A percentile compares a stretch with the other conserved stretches of the same genome.
Conservation (phyloP, 192 early-diverging fungal species). For the Mortierella claussenii region DNA sequence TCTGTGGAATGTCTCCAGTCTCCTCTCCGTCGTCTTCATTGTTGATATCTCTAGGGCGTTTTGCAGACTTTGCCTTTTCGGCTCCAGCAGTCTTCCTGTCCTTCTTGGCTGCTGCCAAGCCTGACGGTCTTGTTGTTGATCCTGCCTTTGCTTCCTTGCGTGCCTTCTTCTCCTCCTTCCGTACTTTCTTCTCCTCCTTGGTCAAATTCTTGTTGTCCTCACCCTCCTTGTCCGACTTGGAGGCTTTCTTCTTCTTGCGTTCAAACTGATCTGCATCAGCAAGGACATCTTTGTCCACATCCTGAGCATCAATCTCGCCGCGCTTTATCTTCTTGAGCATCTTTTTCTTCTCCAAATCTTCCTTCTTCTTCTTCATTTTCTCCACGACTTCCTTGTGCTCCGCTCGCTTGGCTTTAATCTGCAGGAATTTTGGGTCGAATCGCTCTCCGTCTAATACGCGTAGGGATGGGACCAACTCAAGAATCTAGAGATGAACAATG, state of each 20-base stretch:
- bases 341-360: conserved; percentile 61
- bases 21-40: neutral
- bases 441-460: conserved; percentile 79
- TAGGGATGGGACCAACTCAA: conserved; percentile 68
- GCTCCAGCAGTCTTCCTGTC: conserved; percentile 8
- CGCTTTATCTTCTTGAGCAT: conserved; percentile 41
- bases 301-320: conserved; percentile 37
- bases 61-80: conserved; percentile 8
- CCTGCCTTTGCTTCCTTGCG: conserved; percentile 25
- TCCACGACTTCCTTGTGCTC: conserved; percentile 55
- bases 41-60: conserved; percentile 15
- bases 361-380: conserved; percentile 60
- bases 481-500: conserved; percentile 50
- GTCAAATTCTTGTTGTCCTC: conserved; percentile 37
- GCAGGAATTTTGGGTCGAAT: conserved; percentile 77
- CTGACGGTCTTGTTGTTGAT: conserved; percentile 4
- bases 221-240: conserved; percentile 12
- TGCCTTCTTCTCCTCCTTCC: conserved; percentile 31
- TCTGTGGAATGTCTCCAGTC: conserved; percentile 4
- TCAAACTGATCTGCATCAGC: conserved; percentile 36
- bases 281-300: conserved; percentile 18
- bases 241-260: conserved; percentile 28
- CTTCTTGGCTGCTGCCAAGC: neutral
- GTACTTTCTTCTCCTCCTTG: conserved; percentile 29
- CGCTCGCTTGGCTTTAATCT: conserved; percentile 72